These are phyloP conservation scores for Globisporangium radiosum DNA, from an alignment of 352 stramenopile genomes.

Conservation along the genomic window DNA sequence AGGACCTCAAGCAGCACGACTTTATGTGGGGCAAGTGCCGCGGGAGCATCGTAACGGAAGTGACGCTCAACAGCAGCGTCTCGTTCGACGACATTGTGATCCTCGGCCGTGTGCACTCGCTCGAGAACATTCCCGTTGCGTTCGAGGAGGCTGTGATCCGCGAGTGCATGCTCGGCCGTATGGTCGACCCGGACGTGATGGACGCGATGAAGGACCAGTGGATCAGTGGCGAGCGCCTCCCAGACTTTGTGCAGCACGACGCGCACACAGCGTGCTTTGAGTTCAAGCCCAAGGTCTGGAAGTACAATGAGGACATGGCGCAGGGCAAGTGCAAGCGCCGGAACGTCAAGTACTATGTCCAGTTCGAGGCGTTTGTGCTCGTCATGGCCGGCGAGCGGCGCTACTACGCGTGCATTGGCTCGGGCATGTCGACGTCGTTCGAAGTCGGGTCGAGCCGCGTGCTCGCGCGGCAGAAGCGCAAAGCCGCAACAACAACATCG, in stretches of 20 bases:
- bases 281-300: slow-evolving; percentile 88
- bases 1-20: slow-evolving; percentile 85
- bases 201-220: slow-evolving; percentile 83
- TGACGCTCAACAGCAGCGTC: slow-evolving; percentile 79
- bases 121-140: slow-evolving; percentile 78
- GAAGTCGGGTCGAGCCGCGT: slow-evolving; percentile 81
- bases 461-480: slow-evolving; percentile 78
- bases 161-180: slow-evolving; percentile 78
- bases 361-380: slow-evolving; percentile 83
- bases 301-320: slow-evolving; percentile 86
- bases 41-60: slow-evolving; percentile 73
- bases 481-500: slow-evolving; percentile 41
- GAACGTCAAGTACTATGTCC: slow-evolving; percentile 87
- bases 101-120: slow-evolving; percentile 73
- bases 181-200: slow-evolving; percentile 71
- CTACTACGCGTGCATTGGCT: slow-evolving; percentile 83
- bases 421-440: slow-evolving; percentile 81
- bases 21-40: slow-evolving; percentile 90
- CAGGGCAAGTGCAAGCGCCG: slow-evolving; percentile 84
- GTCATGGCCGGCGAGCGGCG: slow-evolving; percentile 63
- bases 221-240: slow-evolving; percentile 74
- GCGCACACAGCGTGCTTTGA: slow-evolving; percentile 69
- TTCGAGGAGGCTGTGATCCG: slow-evolving; percentile 81
- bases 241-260: slow-evolving; percentile 81
- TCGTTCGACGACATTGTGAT: slow-evolving; percentile 78